Conservation (phyloP, 78 protist species). For the Creolimax fragrantissima region DNA sequence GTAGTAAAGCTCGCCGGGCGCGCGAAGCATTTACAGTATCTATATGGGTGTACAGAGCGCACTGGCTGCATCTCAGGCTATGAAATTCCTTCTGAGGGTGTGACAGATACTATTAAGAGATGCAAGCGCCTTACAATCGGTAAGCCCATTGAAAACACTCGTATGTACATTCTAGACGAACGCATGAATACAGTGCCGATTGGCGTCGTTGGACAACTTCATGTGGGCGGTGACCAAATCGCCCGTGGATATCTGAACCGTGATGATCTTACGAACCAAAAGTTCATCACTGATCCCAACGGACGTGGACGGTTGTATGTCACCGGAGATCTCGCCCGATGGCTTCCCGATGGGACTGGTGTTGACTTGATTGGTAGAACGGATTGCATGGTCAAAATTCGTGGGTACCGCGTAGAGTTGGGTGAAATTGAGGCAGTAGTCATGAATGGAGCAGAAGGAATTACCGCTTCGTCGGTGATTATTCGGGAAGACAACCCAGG, state of each 20-base stretch:
- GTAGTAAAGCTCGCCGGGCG: not conserved
- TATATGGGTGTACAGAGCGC: constrained; percentile 12
- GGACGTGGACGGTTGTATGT: constrained; percentile 26
- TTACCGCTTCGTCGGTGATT: not conserved
- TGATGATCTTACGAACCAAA: constrained; percentile 25
- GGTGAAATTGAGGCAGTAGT: constrained; percentile 24
- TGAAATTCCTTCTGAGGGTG: not conserved
- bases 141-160: constrained; percentile 8
- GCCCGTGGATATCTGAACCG: constrained; percentile 39
- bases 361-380: constrained; percentile 19
- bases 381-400: constrained; percentile 42
- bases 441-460: not conserved
- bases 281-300: not conserved
- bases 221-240: constrained; percentile 33
- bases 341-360: not conserved
- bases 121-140: not conserved
- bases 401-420: constrained; percentile 37
- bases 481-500: not conserved
- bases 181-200: constrained; percentile 24
- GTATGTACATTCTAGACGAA: constrained; percentile 23
- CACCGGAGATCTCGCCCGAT: constrained; percentile 44
- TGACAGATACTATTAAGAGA: not conserved
- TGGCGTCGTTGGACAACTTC: constrained; percentile 50
- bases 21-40: not conserved
- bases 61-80: constrained; percentile 3